Percentiles rank a stretch among this genome's conserved stretches.
These are phyloP conservation scores for Trametes versicolor DNA, from an alignment of 1,284 basidiomycete species.

Conservation along the genomic window DNA sequence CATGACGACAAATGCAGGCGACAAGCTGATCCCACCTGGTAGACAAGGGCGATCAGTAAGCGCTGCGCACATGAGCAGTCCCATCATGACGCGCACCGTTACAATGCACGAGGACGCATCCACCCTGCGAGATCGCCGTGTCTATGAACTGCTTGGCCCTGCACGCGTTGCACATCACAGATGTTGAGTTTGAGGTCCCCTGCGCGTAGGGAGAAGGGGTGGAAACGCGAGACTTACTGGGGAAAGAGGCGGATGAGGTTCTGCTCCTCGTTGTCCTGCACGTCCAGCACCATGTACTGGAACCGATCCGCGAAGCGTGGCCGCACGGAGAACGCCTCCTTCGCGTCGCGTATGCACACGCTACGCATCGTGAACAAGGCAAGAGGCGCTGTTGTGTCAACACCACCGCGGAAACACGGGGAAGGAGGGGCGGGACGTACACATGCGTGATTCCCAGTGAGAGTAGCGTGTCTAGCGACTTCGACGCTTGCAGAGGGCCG, in stretches of 20 bases:
- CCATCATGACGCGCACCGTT: constrained; percentile 67
- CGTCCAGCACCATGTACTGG: constrained; percentile 84
- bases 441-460: constrained; percentile 85
- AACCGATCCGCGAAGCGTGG: constrained; percentile 88
- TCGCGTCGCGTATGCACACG: constrained; percentile 87
- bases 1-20: constrained; percentile 91
- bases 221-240: constrained; percentile 56
- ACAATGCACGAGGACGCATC: constrained; percentile 90
- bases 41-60: not conserved
- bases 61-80: constrained; percentile 1
- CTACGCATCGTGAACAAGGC: constrained; percentile 50
- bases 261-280: constrained; percentile 91
- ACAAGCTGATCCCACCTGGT: constrained; percentile 86
- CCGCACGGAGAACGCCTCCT: constrained; percentile 88
- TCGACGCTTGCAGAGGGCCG: constrained; percentile 90
- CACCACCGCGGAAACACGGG: constrained; percentile 8
- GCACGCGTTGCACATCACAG: constrained; percentile 4
- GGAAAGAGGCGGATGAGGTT: constrained; percentile 90
- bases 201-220: not conserved
- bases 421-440: constrained; percentile 61
- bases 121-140: constrained; percentile 69
- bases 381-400: constrained; percentile 15
- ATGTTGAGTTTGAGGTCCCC: not conserved
- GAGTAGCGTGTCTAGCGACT: constrained; percentile 75
- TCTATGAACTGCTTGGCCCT: constrained; percentile 87